A percentile compares a stretch with the other conserved stretches of the same genome.
These are phyloP conservation scores for Hyaloscypha variabilis DNA, from an alignment of 495 filamentous ascomycete species.

Conservation along the genomic window DNA sequence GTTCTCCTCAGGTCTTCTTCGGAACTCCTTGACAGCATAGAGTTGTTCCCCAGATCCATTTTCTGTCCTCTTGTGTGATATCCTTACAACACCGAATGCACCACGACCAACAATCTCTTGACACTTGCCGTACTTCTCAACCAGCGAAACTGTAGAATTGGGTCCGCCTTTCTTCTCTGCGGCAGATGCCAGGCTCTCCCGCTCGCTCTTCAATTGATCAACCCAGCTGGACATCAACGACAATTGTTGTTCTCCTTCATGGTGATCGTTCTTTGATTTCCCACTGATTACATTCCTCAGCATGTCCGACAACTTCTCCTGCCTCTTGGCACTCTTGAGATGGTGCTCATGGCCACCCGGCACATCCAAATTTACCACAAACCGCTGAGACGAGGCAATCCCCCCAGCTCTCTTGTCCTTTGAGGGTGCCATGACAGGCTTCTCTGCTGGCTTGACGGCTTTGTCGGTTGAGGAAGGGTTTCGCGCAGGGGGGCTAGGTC, in stretches of 20 bases:
- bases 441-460: constrained; percentile 32
- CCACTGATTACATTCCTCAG: constrained; percentile 78
- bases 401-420: constrained; percentile 45
- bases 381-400: constrained; percentile 41
- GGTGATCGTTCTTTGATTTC: constrained; percentile 70
- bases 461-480: constrained; percentile 37
- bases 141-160: constrained; percentile 78
- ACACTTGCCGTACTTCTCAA: constrained; percentile 98
- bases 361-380: constrained; percentile 40
- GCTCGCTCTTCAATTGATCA: constrained; percentile 84
- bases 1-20: constrained; percentile 88
- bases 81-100: constrained; percentile 95
- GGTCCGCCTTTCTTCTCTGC: constrained; percentile 77
- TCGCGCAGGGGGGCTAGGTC: constrained; percentile 47
- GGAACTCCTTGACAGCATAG: constrained; percentile 98
- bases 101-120: constrained; percentile 98
- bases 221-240: constrained; percentile 96
- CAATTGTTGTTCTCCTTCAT: constrained; percentile 76
- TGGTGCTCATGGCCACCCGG: constrained; percentile 79
- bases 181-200: constrained; percentile 69
- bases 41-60: constrained; percentile 85
- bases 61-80: constrained; percentile 94
- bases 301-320: constrained; percentile 95
- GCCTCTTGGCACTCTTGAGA: constrained; percentile 82
- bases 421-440: constrained; percentile 37